Evolutionary conservation across 768 basidiomycete species (phyloP).

Genomic region (Boletus fagicola): DNA sequence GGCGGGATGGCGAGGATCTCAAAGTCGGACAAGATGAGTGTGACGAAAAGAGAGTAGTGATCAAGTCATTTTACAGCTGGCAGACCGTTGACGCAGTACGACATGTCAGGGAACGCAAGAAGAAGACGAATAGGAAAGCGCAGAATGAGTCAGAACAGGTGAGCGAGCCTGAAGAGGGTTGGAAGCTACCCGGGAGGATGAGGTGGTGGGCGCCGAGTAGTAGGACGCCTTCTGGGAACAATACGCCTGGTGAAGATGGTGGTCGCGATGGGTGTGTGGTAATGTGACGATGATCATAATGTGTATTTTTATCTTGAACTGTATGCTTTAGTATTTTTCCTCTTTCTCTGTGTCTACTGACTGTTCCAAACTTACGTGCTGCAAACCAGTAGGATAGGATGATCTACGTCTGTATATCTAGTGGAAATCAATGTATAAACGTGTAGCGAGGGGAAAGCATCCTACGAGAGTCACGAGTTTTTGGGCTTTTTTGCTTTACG

Average conservation of each 20-base stretch:
- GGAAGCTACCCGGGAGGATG: slow-evolving; percentile 19
- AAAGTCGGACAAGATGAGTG: slow-evolving; percentile 80
- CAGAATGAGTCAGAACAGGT: slow-evolving; percentile 35
- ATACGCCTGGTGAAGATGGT: slow-evolving; percentile 46
- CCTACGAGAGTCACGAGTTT: slow-evolving; percentile 13
- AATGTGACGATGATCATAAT: slow-evolving; percentile 47
- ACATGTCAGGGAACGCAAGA: slow-evolving; percentile 58
- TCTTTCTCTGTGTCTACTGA: slow-evolving; percentile 12
- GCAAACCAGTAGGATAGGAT: slow-evolving; percentile 11
- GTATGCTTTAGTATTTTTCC: slow-evolving; percentile 28
- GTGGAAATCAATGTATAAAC: slow-evolving; percentile 17
- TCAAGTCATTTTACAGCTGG: slow-evolving; percentile 87
- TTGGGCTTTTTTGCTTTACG: slow-evolving; percentile 32
- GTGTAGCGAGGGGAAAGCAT: background rate
- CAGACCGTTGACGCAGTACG: slow-evolving; percentile 80
- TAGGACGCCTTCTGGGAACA: slow-evolving; percentile 47
- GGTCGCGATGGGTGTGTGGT: slow-evolving; percentile 64
- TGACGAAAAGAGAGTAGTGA: slow-evolving; percentile 64
- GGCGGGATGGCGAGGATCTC: slow-evolving; percentile 61
- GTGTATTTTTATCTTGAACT: slow-evolving; percentile 27
- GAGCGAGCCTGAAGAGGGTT: slow-evolving; percentile 33
- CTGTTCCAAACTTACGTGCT: slow-evolving; percentile 15
- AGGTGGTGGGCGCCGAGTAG: slow-evolving; percentile 45
- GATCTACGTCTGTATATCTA: slow-evolving; percentile 17
- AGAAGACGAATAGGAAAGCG: slow-evolving; percentile 49